These are phyloP conservation scores for Globisporangium radiosum DNA, from an alignment of 352 stramenopile genomes.

Conservation along the genomic window DNA sequence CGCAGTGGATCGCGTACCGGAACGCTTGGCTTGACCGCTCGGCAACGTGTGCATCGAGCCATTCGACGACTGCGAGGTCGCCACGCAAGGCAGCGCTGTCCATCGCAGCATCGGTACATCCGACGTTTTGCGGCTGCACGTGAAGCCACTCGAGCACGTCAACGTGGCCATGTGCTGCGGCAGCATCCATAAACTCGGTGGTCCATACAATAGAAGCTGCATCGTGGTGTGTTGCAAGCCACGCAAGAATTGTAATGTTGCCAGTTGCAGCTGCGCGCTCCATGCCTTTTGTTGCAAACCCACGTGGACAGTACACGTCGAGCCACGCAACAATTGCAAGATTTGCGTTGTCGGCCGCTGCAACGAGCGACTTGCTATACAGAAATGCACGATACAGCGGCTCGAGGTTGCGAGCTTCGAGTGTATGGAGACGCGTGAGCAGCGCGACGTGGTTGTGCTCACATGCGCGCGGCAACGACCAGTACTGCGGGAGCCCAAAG, in stretches of 20 bases:
- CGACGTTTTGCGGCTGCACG: conserved; percentile 6
- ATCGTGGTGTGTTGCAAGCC: conserved; percentile 5
- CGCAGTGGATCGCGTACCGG: conserved; percentile 11
- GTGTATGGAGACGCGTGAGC: conserved; percentile 2
- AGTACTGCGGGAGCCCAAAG: conserved; percentile 10
- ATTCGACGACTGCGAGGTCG: conserved; percentile 17
- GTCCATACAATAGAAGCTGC: conserved; percentile 8
- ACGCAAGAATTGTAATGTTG: conserved; percentile 9
- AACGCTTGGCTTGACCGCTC: conserved; percentile 9
- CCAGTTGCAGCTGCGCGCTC: conserved; percentile 7
- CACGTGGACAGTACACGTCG: conserved; percentile 10
- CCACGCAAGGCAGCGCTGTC: conserved; percentile 16
- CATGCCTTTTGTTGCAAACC: conserved; percentile 13
- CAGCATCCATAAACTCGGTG: conserved; percentile 10
- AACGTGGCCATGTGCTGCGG: conserved; percentile 8
- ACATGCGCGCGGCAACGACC: conserved; percentile 9
- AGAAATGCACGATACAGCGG: conserved; percentile 8
- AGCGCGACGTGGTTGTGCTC: conserved; percentile 10
- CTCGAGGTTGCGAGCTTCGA: conserved; percentile 4
- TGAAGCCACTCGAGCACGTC: conserved; percentile 12
- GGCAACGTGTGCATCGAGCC: conserved; percentile 10
- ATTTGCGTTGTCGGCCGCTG: conserved; percentile 7
- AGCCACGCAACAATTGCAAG: conserved; percentile 14
- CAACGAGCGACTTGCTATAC: conserved; percentile 7
- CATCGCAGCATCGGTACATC: conserved; percentile 16